A percentile compares a stretch with the other conserved stretches of the same genome.
Evolutionary conservation across 1,284 basidiomycete genomes (phyloP).

Genomic region (Tetrapyrgos nigripes): DNA sequence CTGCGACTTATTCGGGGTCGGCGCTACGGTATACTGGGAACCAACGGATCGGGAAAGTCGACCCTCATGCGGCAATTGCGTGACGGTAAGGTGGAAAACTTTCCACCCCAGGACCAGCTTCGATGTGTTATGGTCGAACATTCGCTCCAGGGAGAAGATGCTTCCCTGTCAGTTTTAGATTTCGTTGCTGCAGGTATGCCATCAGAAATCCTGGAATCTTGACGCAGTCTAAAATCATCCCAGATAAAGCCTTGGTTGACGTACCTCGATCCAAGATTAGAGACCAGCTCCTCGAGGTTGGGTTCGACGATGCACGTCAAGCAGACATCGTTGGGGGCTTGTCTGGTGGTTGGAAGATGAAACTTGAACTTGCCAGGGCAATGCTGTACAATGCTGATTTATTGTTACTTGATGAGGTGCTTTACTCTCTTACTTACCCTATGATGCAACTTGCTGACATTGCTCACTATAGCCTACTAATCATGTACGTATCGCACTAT

Average conservation of each 20-base stretch:
- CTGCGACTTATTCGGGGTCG: conserved; percentile 91
- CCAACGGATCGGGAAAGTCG: conserved; percentile 96
- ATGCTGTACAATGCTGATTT: conserved; percentile 98
- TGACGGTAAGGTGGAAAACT: conserved; percentile 96
- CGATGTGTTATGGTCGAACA: conserved; percentile 97
- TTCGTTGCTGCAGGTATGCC: conserved; percentile 83
- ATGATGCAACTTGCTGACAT: conserved; percentile 19
- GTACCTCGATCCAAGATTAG: conserved; percentile 75
- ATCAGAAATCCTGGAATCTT: not conserved
- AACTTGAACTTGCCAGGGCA: conserved; percentile 90
- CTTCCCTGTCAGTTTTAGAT: conserved; percentile 81
- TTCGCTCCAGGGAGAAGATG: conserved; percentile 93
- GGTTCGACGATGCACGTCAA: conserved; percentile 92
- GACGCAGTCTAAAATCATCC: conserved; percentile 2
- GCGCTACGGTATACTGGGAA: conserved; percentile 94
- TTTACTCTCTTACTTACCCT: conserved; percentile 15
- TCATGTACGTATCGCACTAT: conserved; percentile 64
- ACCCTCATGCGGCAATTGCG: conserved; percentile 96
- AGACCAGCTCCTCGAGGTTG: conserved; percentile 84
- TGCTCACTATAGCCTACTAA: conserved; percentile 79
- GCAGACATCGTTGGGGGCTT: conserved; percentile 87
- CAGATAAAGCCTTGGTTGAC: conserved; percentile 67
- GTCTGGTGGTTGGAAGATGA: conserved; percentile 99
- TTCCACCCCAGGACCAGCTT: conserved; percentile 88
- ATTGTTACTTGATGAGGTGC: conserved; percentile 85